Evolutionary conservation across 2,329 filamentous ascomycete genomes (phyloP).

Genomic region (Fusarium caatingaense): DNA sequence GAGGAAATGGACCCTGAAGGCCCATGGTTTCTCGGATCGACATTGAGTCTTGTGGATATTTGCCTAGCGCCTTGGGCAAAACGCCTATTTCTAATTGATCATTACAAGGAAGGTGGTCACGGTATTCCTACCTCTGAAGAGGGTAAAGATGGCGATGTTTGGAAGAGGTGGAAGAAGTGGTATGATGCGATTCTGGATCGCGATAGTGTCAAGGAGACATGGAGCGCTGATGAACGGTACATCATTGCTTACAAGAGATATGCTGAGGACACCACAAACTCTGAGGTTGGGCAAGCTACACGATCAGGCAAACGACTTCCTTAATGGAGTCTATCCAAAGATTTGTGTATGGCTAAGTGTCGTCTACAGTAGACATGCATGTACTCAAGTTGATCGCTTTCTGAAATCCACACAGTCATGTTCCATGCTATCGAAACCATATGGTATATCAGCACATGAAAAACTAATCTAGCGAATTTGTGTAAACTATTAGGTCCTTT

Average conservation of each 20-base stretch:
- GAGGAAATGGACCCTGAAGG: slow-evolving; percentile 66
- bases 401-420: neutral
- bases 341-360: neutral
- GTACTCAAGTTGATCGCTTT: neutral
- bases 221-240: slow-evolving; percentile 75
- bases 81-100: slow-evolving; percentile 78
- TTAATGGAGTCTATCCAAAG: neutral
- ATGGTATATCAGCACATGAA: neutral
- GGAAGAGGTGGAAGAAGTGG: slow-evolving; percentile 76
- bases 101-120: slow-evolving; percentile 72
- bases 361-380: neutral
- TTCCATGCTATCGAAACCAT: neutral
- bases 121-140: slow-evolving; percentile 63
- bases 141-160: slow-evolving; percentile 70
- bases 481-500: neutral
- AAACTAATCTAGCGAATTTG: neutral
- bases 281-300: slow-evolving; percentile 70
- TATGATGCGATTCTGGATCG: slow-evolving; percentile 67
- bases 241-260: slow-evolving; percentile 75
- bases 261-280: slow-evolving; percentile 72
- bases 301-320: slow-evolving; percentile 72
- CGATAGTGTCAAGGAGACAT: slow-evolving; percentile 73
- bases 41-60: slow-evolving; percentile 76
- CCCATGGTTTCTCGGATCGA: slow-evolving; percentile 74
- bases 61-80: slow-evolving; percentile 79